phyloP scores from a whole-genome alignment of 805 yeast species.

The Ogataea wickerhamii region DNA sequence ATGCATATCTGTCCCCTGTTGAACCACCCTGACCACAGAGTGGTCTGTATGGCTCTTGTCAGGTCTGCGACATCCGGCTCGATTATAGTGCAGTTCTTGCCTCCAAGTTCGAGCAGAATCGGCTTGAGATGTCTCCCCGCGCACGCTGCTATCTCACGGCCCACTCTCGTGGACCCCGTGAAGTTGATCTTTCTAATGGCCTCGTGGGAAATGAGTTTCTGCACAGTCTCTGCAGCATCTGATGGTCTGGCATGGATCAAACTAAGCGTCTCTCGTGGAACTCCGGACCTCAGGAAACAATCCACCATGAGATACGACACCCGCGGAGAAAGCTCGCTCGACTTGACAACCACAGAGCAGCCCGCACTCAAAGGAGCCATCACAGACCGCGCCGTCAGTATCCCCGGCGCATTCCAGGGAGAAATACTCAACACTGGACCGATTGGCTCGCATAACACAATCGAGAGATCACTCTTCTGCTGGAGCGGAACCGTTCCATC shows the following conservation, averaged over 20 bases:
- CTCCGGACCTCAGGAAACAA: slow-evolving; percentile 37
- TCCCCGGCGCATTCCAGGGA: slow-evolving; percentile 49
- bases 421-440: slow-evolving; percentile 46
- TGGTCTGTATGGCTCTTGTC: slow-evolving; percentile 27
- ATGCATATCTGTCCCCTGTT: slow-evolving; percentile 49
- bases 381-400: slow-evolving; percentile 38
- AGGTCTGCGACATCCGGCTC: slow-evolving; percentile 33
- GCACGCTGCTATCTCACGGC: slow-evolving; percentile 33
- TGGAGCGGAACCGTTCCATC: slow-evolving; percentile 24
- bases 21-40: slow-evolving; percentile 37
- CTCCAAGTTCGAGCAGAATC: slow-evolving; percentile 42
- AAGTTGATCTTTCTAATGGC: slow-evolving; percentile 39
- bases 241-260: slow-evolving; percentile 32
- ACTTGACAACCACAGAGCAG: slow-evolving; percentile 42
- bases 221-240: slow-evolving; percentile 28
- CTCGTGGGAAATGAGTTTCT: slow-evolving; percentile 26
- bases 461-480: slow-evolving; percentile 10
- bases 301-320: slow-evolving; percentile 33
- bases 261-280: slow-evolving; percentile 35
- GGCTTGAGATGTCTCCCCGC: slow-evolving; percentile 42
- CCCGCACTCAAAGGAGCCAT: slow-evolving; percentile 47
- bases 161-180: slow-evolving; percentile 44
- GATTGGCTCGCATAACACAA: slow-evolving; percentile 36
- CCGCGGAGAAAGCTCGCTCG: slow-evolving; percentile 38
- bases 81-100: slow-evolving; percentile 39